phyloP scores from a whole-genome alignment of 495 filamentous ascomycete genomes.

The Jackrogersella minutella region DNA sequence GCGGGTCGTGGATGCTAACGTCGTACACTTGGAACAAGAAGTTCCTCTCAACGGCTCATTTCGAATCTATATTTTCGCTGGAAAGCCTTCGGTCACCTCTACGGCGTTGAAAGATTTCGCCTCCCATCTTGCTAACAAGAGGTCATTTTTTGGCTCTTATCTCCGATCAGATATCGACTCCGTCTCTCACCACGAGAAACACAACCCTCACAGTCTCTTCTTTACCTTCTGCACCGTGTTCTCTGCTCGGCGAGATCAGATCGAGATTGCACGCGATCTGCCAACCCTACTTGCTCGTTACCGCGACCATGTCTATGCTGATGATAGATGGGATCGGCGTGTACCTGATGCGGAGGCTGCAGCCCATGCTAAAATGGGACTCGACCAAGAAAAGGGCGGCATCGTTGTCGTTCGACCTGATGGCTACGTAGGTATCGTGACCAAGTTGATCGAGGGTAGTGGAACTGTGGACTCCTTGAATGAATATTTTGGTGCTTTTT shows the following conservation, averaged over 20 bases:
- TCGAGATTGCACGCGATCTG: constrained; percentile 71
- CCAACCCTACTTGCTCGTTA: constrained; percentile 76
- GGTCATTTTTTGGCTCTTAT: constrained; percentile 74
- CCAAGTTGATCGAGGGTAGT: constrained; percentile 73
- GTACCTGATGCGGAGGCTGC: constrained; percentile 73
- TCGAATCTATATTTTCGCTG: constrained; percentile 84
- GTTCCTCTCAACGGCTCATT: constrained; percentile 87
- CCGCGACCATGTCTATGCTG: constrained; percentile 83
- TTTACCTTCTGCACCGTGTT: constrained; percentile 81
- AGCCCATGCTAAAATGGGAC: constrained; percentile 87
- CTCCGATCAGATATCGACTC: constrained; percentile 64
- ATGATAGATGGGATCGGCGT: constrained; percentile 78
- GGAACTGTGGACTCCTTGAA: constrained; percentile 85
- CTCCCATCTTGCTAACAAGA: constrained; percentile 65
- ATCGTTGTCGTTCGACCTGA: constrained; percentile 86
- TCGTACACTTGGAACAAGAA: constrained; percentile 87
- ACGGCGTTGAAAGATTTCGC: constrained; percentile 73
- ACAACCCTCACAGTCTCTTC: constrained; percentile 84
- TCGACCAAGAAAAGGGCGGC: constrained; percentile 75
- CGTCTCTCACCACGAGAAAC: constrained; percentile 79
- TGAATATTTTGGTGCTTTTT: constrained; percentile 78
- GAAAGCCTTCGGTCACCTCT: constrained; percentile 64
- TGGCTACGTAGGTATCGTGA: constrained; percentile 82
- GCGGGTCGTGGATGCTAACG: constrained; percentile 82
- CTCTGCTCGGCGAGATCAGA: constrained; percentile 64